Conservation (phyloP, 805 yeast species). For the Metschnikowia dekortorum region DNA sequence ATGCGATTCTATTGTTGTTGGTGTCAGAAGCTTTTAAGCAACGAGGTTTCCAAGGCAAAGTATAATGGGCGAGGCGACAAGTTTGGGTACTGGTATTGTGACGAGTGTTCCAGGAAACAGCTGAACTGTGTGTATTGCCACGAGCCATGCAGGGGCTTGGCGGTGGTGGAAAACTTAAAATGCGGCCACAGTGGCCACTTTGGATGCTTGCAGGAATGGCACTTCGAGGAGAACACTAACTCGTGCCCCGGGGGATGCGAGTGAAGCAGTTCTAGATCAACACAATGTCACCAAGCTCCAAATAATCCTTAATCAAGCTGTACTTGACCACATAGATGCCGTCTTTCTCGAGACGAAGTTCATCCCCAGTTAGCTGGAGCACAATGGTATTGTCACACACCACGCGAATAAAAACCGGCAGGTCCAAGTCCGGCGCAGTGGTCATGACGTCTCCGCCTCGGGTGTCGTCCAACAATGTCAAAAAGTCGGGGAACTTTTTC, state of each 20-base stretch:
- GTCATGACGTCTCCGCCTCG: constrained; percentile 64
- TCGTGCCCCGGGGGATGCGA: constrained; percentile 80
- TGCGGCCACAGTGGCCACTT: constrained; percentile 92
- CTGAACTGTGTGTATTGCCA: constrained; percentile 76
- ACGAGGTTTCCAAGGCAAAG: constrained; percentile 50
- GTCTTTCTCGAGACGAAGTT: constrained; percentile 36
- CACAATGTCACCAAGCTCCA: constrained; percentile 35
- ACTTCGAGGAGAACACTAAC: constrained; percentile 53
- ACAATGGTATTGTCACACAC: constrained; percentile 30
- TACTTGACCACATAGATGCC: constrained; percentile 77
- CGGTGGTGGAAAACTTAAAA: constrained; percentile 49
- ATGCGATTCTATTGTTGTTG: constrained; percentile 52
- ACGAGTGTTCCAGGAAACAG: constrained; percentile 54
- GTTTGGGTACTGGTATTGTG: constrained; percentile 85
- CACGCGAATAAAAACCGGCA: constrained; percentile 74
- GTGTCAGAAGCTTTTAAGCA: constrained; percentile 56
- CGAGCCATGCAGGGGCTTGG: constrained; percentile 69
- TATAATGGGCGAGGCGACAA: constrained; percentile 18
- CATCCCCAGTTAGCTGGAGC: constrained; percentile 26
- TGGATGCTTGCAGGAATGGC: constrained; percentile 77
- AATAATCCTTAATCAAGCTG: constrained; percentile 32
- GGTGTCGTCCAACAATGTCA: constrained; percentile 74
- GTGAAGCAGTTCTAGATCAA: constrained; percentile 23
- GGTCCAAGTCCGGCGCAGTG: constrained; percentile 68
- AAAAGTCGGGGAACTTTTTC: constrained; percentile 57